Evolutionary conservation across 2,329 filamentous ascomycete species (phyloP).

Genomic region (Stagonosporopsis cucurbitacearum): DNA sequence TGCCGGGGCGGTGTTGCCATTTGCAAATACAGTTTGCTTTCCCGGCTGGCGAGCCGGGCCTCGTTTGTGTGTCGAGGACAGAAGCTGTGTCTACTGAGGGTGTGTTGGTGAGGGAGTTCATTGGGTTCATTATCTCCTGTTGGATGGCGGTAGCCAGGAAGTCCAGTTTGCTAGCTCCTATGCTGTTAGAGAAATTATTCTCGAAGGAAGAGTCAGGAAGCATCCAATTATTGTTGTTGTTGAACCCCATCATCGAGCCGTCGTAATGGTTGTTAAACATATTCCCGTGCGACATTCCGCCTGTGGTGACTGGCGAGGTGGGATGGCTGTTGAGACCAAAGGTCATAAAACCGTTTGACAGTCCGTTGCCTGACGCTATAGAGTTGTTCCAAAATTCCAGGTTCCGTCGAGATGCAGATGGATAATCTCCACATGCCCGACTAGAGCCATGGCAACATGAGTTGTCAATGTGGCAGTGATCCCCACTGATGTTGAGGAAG

Average conservation of each 20-base stretch:
- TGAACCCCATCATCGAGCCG: slow-evolving; percentile 29
- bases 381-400: slow-evolving; percentile 39
- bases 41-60: slow-evolving; percentile 16
- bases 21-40: slow-evolving; percentile 35
- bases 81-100: slow-evolving; percentile 15
- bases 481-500: slow-evolving; percentile 39
- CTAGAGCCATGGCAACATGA: slow-evolving; percentile 44
- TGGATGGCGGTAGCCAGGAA: slow-evolving; percentile 40
- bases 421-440: slow-evolving; percentile 39
- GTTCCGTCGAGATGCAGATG: slow-evolving; percentile 33
- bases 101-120: slow-evolving; percentile 16
- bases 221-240: slow-evolving; percentile 39
- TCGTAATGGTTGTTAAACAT: slow-evolving; percentile 25
- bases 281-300: slow-evolving; percentile 21
- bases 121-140: slow-evolving; percentile 32
- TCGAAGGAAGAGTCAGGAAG: slow-evolving; percentile 34
- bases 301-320: slow-evolving; percentile 27
- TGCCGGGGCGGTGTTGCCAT: slow-evolving; percentile 40
- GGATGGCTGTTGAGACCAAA: slow-evolving; percentile 36
- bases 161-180: slow-evolving; percentile 34
- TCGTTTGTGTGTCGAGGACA: slow-evolving; percentile 1
- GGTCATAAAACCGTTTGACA: slow-evolving; percentile 35
- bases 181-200: slow-evolving; percentile 16
- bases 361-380: slow-evolving; percentile 33
- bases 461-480: slow-evolving; percentile 47